These are phyloP conservation scores for Auriscalpium orientale DNA, from an alignment of 768 basidiomycete species.

Conservation along the genomic window DNA sequence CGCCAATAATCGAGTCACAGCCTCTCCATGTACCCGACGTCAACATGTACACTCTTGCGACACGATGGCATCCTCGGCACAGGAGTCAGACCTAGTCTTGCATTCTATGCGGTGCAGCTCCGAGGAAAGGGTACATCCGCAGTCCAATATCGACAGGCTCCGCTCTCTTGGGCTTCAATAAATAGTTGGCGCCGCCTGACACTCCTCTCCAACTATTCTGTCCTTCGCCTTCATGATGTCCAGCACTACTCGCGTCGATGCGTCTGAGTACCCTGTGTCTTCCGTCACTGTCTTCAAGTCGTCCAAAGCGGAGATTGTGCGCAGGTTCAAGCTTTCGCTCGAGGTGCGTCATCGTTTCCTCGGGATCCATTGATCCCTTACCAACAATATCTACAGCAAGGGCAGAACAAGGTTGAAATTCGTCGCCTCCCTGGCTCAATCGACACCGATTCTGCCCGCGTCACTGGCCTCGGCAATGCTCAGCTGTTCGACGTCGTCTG, in stretches of 20 bases:
- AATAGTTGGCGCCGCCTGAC: too few relatives aligned
- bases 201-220: too few relatives aligned
- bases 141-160: too few relatives aligned
- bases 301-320: conserved; percentile 47
- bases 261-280: conserved; percentile 40
- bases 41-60: too few relatives aligned
- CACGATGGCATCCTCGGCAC: too few relatives aligned
- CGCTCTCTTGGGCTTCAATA: too few relatives aligned
- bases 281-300: conserved; percentile 53
- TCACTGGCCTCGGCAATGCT: conserved; percentile 40
- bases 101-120: too few relatives aligned
- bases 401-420: conserved; percentile 46
- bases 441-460: conserved; percentile 44
- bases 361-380: neutral
- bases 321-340: conserved; percentile 40
- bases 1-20: too few relatives aligned
- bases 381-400: conserved; percentile 30
- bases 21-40: too few relatives aligned
- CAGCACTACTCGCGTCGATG: conserved; percentile 6
- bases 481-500: conserved; percentile 51
- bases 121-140: too few relatives aligned
- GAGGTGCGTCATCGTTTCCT: conserved; percentile 30
- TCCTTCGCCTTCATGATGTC: neutral
- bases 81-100: too few relatives aligned
- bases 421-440: conserved; percentile 39